Percentiles rank a stretch among this genome's conserved stretches.
Evolutionary conservation across 345 rosid species (phyloP).

Genomic region (Schrenkiella parvula): DNA sequence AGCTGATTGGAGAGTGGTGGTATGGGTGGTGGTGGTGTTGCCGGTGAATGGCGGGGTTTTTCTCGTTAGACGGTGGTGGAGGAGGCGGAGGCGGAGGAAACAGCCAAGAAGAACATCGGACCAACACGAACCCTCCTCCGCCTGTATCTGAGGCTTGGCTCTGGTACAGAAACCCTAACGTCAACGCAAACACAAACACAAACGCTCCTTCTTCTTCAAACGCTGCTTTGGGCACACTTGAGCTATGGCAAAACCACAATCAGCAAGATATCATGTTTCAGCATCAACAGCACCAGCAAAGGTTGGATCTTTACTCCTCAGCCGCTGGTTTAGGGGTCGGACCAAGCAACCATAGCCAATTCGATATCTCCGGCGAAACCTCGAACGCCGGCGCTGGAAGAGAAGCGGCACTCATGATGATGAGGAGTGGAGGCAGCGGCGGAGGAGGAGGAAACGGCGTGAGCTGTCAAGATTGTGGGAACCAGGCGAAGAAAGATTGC

Average conservation of each 20-base stretch:
- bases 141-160: conserved; percentile 45
- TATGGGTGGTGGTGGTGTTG: conserved; percentile 13
- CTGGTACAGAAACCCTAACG: conserved; percentile 65
- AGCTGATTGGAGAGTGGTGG: conserved; percentile 1
- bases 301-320: conserved; percentile 52
- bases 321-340: conserved; percentile 71
- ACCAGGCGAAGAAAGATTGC: conserved; percentile 90
- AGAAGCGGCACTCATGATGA: conserved; percentile 38
- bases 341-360: conserved; percentile 40
- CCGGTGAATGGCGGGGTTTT: conserved; percentile 47
- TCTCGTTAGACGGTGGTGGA: conserved; percentile 47
- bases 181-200: neutral
- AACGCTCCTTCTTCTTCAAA: conserved; percentile 35
- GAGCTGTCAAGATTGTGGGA: conserved; percentile 88
- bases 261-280: conserved; percentile 45
- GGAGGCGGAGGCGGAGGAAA: conserved; percentile 36
- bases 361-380: conserved; percentile 46
- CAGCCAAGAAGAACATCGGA: conserved; percentile 31
- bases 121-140: conserved; percentile 40
- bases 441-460: conserved; percentile 32
- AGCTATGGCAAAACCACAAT: conserved; percentile 70
- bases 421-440: conserved; percentile 24
- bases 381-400: conserved; percentile 30
- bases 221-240: conserved; percentile 51
- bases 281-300: conserved; percentile 45